phyloP scores from a whole-genome alignment of 2,329 filamentous ascomycete species.

The Neonectria neomacrospora region DNA sequence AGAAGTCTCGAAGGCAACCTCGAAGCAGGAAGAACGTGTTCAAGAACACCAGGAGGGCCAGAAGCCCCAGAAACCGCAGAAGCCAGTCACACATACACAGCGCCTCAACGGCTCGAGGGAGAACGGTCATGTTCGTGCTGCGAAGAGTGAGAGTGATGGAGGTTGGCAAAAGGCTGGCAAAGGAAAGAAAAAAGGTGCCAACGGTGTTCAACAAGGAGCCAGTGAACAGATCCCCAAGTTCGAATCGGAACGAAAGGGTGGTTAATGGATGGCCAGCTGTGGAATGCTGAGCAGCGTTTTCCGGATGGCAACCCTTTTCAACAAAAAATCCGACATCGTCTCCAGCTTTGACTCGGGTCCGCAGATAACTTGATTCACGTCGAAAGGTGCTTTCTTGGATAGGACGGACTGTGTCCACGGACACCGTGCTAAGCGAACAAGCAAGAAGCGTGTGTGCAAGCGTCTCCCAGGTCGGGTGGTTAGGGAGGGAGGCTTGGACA shows the following conservation, averaged over 20 bases:
- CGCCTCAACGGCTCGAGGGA: slow-evolving; percentile 57
- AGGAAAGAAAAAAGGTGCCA: slow-evolving; percentile 57
- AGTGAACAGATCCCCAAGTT: slow-evolving; percentile 68
- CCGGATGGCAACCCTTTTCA: neutral
- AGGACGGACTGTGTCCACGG: slow-evolving; percentile 26
- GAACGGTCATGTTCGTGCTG: slow-evolving; percentile 64
- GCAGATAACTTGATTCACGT: slow-evolving; percentile 26
- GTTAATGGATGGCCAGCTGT: slow-evolving; percentile 52
- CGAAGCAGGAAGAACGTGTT: slow-evolving; percentile 20
- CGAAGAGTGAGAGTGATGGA: slow-evolving; percentile 65
- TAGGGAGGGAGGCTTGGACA: slow-evolving; percentile 37
- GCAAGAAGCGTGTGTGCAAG: slow-evolving; percentile 20
- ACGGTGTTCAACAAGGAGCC: slow-evolving; percentile 50
- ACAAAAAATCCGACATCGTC: neutral
- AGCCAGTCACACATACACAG: slow-evolving; percentile 40
- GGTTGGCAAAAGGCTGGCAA: slow-evolving; percentile 71
- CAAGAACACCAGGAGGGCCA: slow-evolving; percentile 28
- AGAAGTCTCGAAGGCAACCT: slow-evolving; percentile 33
- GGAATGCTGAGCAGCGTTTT: slow-evolving; percentile 1
- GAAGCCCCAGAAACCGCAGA: slow-evolving; percentile 44
- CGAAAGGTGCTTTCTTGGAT: slow-evolving; percentile 41
- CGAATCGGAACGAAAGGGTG: slow-evolving; percentile 71
- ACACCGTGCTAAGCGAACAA: slow-evolving; percentile 22
- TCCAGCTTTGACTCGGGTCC: slow-evolving; percentile 5
- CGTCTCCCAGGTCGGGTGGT: slow-evolving; percentile 22